Conservation (phyloP, 805 yeast genomes). For the Pichia gijzeniarum region DNA sequence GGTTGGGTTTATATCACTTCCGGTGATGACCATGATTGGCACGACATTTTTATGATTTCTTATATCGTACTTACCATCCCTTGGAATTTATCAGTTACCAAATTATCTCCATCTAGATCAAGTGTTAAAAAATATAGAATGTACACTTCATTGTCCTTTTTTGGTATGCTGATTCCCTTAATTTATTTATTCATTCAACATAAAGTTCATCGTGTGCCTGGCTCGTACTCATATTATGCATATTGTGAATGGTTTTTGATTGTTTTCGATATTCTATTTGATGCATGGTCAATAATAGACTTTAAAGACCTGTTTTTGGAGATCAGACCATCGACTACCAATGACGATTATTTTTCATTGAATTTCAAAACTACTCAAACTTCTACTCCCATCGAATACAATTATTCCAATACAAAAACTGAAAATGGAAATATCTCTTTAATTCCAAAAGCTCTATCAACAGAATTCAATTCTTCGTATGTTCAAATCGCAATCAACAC, state of each 20-base stretch:
- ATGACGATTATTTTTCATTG: constrained; percentile 22
- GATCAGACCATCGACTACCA: constrained; percentile 24
- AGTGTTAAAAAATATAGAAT: constrained; percentile 45
- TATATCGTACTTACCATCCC: constrained; percentile 88
- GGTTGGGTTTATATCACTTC: constrained; percentile 98
- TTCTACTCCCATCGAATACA: not conserved
- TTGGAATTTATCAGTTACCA: constrained; percentile 67
- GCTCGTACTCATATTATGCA: constrained; percentile 95
- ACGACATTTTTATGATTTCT: constrained; percentile 90
- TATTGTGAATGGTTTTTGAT: constrained; percentile 92
- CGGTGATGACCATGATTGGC: constrained; percentile 94
- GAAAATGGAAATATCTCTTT: constrained; percentile 5
- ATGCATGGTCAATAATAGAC: constrained; percentile 69
- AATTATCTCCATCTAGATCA: constrained; percentile 41
- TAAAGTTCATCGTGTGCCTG: constrained; percentile 77
- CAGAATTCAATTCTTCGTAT: constrained; percentile 21
- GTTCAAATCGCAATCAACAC: constrained; percentile 38
- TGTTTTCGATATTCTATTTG: constrained; percentile 77
- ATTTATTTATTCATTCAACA: constrained; percentile 88
- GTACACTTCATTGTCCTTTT: constrained; percentile 54
- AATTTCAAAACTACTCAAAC: constrained; percentile 19
- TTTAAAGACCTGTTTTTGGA: constrained; percentile 55
- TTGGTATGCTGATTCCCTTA: constrained; percentile 70
- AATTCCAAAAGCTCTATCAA: constrained; percentile 17
- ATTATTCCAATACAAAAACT: not conserved